phyloP scores from a whole-genome alignment of 495 filamentous ascomycete genomes.

The Podospora pseudopauciseta region DNA sequence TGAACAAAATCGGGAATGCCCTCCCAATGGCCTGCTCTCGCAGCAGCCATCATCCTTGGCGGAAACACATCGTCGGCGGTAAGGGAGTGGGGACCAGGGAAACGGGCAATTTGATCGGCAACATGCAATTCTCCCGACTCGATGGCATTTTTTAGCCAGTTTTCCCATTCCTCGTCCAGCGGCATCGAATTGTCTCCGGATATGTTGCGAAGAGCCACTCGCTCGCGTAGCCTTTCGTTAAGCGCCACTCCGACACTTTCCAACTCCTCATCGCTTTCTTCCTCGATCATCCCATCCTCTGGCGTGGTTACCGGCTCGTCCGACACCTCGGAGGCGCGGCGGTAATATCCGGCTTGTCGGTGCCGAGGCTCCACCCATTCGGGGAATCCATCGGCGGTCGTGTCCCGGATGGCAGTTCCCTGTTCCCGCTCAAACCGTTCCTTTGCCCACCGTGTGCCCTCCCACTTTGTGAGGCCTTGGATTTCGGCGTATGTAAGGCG shows the following conservation, averaged over 20 bases:
- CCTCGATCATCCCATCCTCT: conserved; percentile 55
- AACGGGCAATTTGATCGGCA: conserved; percentile 37
- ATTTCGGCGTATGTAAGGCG: conserved; percentile 76
- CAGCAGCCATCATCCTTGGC: conserved; percentile 42
- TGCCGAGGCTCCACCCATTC: conserved; percentile 50
- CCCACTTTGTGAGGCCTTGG: conserved; percentile 77
- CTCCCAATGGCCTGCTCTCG: conserved; percentile 49
- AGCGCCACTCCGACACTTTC: conserved; percentile 69
- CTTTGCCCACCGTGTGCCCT: conserved; percentile 87
- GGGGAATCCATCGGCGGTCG: conserved; percentile 65
- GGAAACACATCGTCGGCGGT: conserved; percentile 40
- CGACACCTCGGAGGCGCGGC: conserved; percentile 10
- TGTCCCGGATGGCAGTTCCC: conserved; percentile 68
- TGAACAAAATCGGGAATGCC: conserved; percentile 50
- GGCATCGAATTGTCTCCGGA: conserved; percentile 59
- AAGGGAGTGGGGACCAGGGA: conserved; percentile 29
- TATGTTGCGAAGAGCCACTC: conserved; percentile 58
- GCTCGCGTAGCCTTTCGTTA: conserved; percentile 68
- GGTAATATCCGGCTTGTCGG: conserved; percentile 36
- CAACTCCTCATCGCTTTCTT: conserved; percentile 63
- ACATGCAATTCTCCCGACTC: conserved; percentile 54
- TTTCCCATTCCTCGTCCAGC: conserved; percentile 78
- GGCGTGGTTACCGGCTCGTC: conserved; percentile 24
- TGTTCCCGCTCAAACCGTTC: conserved; percentile 80
- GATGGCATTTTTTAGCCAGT: conserved; percentile 77